These are phyloP conservation scores for Solanum corneliomulleri DNA, from an alignment of 257 asterid species.

Conservation along the genomic window DNA sequence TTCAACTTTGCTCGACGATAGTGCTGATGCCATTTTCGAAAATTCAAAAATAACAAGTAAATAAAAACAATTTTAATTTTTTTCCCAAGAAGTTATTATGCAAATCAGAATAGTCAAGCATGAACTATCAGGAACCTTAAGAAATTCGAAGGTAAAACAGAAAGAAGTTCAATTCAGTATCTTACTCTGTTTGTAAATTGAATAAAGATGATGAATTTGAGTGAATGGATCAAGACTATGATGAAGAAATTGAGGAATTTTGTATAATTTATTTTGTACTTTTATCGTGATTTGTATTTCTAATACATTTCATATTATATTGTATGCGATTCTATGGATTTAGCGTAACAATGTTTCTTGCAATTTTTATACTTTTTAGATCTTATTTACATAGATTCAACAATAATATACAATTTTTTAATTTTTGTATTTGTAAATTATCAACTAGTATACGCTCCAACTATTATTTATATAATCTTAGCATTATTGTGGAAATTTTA, in stretches of 20 bases:
- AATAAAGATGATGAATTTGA: background rate
- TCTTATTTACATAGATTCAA: background rate
- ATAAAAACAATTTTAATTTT: background rate
- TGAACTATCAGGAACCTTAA: slow-evolving; percentile 67
- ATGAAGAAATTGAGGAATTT: background rate
- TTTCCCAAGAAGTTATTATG: background rate
- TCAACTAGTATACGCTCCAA: background rate
- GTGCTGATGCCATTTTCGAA: background rate
- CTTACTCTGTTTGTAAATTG: background rate
- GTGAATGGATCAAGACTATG: background rate
- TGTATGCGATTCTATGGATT: background rate
- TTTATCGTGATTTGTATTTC: background rate
- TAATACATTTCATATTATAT: background rate
- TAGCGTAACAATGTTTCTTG: background rate
- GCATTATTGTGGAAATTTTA: background rate
- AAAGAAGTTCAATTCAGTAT: background rate
- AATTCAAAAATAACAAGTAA: background rate
- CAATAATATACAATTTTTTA: no score
- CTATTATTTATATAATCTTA: no score
- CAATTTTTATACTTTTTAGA: background rate
- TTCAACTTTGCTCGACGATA: background rate
- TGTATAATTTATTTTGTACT: no score
- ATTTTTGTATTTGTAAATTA: background rate
- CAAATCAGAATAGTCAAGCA: slow-evolving; percentile 58
- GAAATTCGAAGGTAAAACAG: slow-evolving; percentile 63